Base-by-base conservation (phyloP, 2,329 filamentous ascomycete genomes). In the Arthroderma uncinatum region DNA sequence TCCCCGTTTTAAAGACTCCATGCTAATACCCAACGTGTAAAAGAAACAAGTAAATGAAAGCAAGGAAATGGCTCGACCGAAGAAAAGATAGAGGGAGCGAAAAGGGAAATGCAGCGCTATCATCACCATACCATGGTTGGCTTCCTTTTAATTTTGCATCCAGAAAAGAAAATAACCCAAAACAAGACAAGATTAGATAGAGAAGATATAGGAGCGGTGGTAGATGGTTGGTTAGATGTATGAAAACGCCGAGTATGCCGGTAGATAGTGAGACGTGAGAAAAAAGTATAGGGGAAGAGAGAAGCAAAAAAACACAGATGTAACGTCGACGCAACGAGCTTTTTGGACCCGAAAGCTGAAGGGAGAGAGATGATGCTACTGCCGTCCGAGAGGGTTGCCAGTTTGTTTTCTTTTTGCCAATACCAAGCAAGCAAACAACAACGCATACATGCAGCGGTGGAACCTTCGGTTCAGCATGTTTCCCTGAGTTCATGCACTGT, bases 91-190 rank as follows among this genome's bases (percentile, higher is more conserved):
- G 42, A 28, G 42, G 6, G 12, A 12, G 28, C 7, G 19, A 12
- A 50, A 50, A 16, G 25, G 23, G n/a, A 34, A 30, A 50, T 50
- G 47, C 28, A 50, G 25, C 47, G 47, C 47, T 50, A 34, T 50
- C 47, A 50, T 50, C 28, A 50, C 47, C 23, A 16, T 50, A 30
- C 42, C 42, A 16, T 48, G 23, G 47, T 50, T 50, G 47, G 23
- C 47, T 50, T 50, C 47, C 47, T 50, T 50, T 50, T 30, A 33
- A 33, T 30, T 50, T 50, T 50, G 28, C 28, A 33, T 19, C 14
- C 25, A 6, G 25, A 50, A 34, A 33, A 21, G 19, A 21, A 23
- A 36, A 14, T 36, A 36, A 12, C 9, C 8, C 8, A 36, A 36
- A 36, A 36, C 9, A 36, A 36, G 6, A 36, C 12, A 36, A 36